phyloP scores from a whole-genome alignment of 2,329 filamentous ascomycete genomes.

The Epichloe aotearoae region DNA sequence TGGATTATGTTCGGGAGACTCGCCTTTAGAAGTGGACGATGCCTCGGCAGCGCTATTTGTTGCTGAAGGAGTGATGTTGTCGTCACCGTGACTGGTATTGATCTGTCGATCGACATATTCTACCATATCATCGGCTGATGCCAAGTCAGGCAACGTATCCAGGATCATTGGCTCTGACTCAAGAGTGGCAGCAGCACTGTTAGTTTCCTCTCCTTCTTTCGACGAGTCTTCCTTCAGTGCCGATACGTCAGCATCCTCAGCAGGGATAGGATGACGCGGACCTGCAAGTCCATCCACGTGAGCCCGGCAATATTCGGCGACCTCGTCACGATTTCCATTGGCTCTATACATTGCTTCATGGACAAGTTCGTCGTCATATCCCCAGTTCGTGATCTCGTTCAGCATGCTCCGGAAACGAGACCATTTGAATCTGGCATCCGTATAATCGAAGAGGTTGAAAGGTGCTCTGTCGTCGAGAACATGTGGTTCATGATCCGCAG shows the following conservation, averaged over 20 bases:
- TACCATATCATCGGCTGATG: slow-evolving; percentile 2
- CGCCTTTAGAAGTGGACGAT: slow-evolving; percentile 4
- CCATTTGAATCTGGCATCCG: slow-evolving; percentile 35
- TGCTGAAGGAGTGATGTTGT: not conserved
- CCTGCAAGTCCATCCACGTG: slow-evolving; percentile 45
- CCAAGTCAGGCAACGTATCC: slow-evolving; percentile 17
- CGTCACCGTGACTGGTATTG: not conserved
- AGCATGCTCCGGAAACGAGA: slow-evolving; percentile 15
- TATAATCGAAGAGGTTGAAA: slow-evolving; percentile 30
- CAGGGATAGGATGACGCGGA: slow-evolving; percentile 53
- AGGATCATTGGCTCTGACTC: slow-evolving; percentile 26
- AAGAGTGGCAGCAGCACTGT: slow-evolving; percentile 11
- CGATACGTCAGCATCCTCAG: slow-evolving; percentile 36
- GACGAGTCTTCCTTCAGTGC: slow-evolving; percentile 17
- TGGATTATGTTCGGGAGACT: slow-evolving; percentile 7
- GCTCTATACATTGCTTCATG: slow-evolving; percentile 74
- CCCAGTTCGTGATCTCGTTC: slow-evolving; percentile 19
- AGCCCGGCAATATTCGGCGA: slow-evolving; percentile 63
- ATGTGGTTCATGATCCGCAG: slow-evolving; percentile 62
- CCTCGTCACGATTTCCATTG: slow-evolving; percentile 47
- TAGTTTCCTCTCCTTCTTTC: slow-evolving; percentile 11
- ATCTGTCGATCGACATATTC: slow-evolving; percentile 4
- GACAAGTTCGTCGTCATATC: slow-evolving; percentile 45
- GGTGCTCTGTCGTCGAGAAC: slow-evolving; percentile 34
- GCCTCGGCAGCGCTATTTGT: slow-evolving; percentile 5